Base-by-base conservation (phyloP, 768 basidiomycete genomes). In the Mycena chlorophos region DNA sequence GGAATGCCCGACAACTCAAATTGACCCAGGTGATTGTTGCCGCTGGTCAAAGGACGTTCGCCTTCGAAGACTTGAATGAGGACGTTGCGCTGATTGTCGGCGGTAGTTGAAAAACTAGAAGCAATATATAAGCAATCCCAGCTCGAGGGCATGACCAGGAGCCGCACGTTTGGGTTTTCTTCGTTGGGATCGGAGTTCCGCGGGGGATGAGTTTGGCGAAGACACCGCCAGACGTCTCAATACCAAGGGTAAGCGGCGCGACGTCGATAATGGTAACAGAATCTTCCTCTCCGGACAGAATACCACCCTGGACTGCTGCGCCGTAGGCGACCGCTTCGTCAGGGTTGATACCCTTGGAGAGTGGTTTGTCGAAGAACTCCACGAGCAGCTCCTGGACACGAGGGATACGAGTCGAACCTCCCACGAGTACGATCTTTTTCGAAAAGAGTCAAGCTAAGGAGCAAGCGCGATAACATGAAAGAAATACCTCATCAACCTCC, bases 1-100 rank as follows among this genome's bases (percentile, higher is more conserved):
- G 87, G 90, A 60, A 95, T 93, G 55, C 90, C 89, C 51, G 86
- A 85, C n/a, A 96, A 82, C 72, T 94, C 91, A 67, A 95, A 94
- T 73, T 93, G 87, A 62, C 93, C 92, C 60, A 95, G 83, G 38
- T 89, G 76, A 76, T 93, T 89, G 78, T 95, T 95, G 75, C 92
- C 87, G 77, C 89, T 92, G 46, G 93, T 93, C 68, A 87, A 83
- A 29, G 87, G 83, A 69, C 92, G 88, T 71, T 94, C 91, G 63
- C 91, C 92, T 76, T 95, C 91, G 70, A 78, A 94, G 26, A 95
- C 91, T 72, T 93, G 89, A 68, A 95, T 94, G 65, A 90, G 78
- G 34, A 96, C 91, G 71, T 86, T 87, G 52, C 86, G 85, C 71
- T 95, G 92, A 75, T 94, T 93, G 74, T 94, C 92, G 51, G 86